Conservation (phyloP, 352 stramenopile genomes). For the Phytopythium montanum region DNA sequence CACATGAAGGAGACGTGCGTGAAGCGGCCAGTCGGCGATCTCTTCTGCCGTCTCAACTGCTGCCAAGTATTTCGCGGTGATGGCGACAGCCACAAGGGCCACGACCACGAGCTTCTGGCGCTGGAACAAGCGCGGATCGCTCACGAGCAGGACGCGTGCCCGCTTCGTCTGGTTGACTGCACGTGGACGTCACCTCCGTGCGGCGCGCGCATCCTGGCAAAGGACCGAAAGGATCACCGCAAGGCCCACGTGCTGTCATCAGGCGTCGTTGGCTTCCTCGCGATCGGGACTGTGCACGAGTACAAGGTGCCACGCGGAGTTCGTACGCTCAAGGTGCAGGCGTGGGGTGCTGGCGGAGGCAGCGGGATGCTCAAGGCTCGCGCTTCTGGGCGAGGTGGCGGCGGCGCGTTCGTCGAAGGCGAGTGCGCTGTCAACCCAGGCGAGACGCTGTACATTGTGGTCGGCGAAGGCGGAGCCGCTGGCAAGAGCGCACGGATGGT, state of each 20-base stretch:
- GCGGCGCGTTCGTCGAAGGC: conserved; percentile 65
- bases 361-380: conserved; percentile 54
- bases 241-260: conserved; percentile 55
- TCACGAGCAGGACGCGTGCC: conserved; percentile 72
- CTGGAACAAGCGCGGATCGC: conserved; percentile 63
- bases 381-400: conserved; percentile 47
- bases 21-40: conserved; percentile 49
- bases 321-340: conserved; percentile 65
- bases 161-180: conserved; percentile 60
- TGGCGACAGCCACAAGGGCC: conserved; percentile 19
- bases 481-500: conserved; percentile 43
- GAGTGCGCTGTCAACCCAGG: conserved; percentile 53
- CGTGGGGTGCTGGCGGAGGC: conserved; percentile 66
- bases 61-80: conserved; percentile 32
- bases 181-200: conserved; percentile 59
- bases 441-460: conserved; percentile 62
- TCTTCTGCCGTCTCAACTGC: conserved; percentile 57
- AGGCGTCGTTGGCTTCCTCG: conserved; percentile 58
- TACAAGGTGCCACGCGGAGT: conserved; percentile 65
- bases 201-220: conserved; percentile 38
- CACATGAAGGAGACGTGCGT: conserved; percentile 65
- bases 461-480: conserved; percentile 42
- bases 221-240: conserved; percentile 60
- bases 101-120: conserved; percentile 48
- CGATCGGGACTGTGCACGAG: conserved; percentile 45